Evolutionary conservation across 371 early-diverging fungal genomes (phyloP).

Genomic region (Circinella umbellata): DNA sequence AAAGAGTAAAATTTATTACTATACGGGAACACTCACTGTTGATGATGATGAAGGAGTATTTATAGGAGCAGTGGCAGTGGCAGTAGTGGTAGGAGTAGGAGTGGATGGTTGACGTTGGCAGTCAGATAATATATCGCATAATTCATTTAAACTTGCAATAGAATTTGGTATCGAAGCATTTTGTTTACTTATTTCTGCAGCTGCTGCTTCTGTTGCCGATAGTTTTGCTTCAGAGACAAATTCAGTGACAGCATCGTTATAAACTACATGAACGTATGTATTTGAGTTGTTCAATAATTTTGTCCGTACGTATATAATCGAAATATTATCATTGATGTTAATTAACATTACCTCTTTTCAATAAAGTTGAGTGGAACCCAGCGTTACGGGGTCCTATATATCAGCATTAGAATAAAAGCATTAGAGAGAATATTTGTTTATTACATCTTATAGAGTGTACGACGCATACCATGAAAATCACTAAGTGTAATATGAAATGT

Average conservation of each 20-base stretch:
- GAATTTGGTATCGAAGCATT: background rate
- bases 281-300: background rate
- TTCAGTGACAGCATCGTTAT: too few relatives aligned
- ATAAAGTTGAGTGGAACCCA: slow-evolving; percentile 40
- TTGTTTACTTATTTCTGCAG: background rate
- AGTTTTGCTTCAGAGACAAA: background rate
- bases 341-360: slow-evolving; percentile 32
- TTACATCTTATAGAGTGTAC: too few relatives aligned
- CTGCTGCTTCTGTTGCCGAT: background rate
- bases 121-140: background rate
- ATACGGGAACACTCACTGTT: too few relatives aligned
- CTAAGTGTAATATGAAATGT: slow-evolving; percentile 1
- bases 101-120: too few relatives aligned
- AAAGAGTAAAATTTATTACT: too few relatives aligned
- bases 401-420: too few relatives aligned
- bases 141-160: background rate
- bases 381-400: slow-evolving; percentile 33
- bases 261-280: background rate
- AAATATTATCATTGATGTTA: too few relatives aligned
- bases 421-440: too few relatives aligned
- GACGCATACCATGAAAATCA: slow-evolving; percentile 16
- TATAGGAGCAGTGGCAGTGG: too few relatives aligned
- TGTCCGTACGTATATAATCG: background rate
- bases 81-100: too few relatives aligned
- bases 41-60: too few relatives aligned